phyloP scores from a whole-genome alignment of 306 rosid species.

The Malus orientalis region DNA sequence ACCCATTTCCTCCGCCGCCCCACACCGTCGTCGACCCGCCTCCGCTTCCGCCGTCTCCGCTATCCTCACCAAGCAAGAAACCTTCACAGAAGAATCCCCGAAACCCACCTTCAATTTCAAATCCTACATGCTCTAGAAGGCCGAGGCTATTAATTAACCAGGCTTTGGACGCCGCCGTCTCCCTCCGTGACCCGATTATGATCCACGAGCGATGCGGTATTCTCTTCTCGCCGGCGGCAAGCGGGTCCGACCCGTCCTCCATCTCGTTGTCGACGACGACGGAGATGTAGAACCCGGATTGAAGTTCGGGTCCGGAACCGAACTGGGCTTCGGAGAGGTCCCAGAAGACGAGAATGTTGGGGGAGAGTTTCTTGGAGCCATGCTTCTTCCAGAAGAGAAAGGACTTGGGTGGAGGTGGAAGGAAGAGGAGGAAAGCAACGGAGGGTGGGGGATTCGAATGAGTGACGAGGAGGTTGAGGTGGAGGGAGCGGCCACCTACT shows the following conservation, averaged over 20 bases:
- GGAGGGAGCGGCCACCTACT: too few species aligned
- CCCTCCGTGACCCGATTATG: constrained; percentile 33
- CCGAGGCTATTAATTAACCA: constrained; percentile 41
- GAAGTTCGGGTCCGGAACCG: too few species aligned
- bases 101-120: constrained; percentile 42
- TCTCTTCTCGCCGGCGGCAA: constrained; percentile 80
- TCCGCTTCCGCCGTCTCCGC: constrained; percentile 25
- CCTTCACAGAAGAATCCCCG: background rate
- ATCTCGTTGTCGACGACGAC: constrained; percentile 29
- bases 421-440: too few species aligned
- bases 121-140: constrained; percentile 44
- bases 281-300: too few species aligned
- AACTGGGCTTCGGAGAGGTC: too few species aligned
- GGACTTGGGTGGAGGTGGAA: too few species aligned
- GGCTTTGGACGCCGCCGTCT: constrained; percentile 44
- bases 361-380: too few species aligned
- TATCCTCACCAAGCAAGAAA: constrained; percentile 25
- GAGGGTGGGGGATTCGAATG: too few species aligned
- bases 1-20: constrained; percentile 8
- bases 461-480: too few species aligned
- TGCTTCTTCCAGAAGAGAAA: too few species aligned
- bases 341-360: too few species aligned
- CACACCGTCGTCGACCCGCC: background rate
- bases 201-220: constrained; percentile 81
- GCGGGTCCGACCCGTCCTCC: constrained; percentile 61